These are phyloP conservation scores for Beta corolliflora DNA, from an alignment of 179 eudicot species.

Conservation along the genomic window DNA sequence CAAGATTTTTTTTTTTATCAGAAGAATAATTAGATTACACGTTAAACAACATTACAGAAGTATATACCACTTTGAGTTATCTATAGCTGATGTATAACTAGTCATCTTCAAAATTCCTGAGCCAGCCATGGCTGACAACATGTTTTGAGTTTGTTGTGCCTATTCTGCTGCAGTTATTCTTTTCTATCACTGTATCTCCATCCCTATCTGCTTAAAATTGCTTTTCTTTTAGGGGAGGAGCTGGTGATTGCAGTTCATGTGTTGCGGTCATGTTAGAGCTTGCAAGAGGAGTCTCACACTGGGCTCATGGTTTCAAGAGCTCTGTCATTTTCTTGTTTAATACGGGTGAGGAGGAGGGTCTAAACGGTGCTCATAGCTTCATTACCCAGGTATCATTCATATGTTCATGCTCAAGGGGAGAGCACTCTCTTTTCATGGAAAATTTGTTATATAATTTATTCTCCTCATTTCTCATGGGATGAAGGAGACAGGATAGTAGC, in stretches of 20 bases:
- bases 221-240: slow-evolving; percentile 73
- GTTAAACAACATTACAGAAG: neutral
- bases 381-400: slow-evolving; percentile 72
- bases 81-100: neutral
- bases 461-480: neutral
- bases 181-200: neutral
- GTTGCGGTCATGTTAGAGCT: slow-evolving; percentile 96
- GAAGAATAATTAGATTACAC: neutral
- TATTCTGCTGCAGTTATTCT: neutral
- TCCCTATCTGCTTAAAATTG: slow-evolving; percentile 5
- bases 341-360: slow-evolving; percentile 97
- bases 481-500: neutral
- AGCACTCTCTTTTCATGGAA: slow-evolving; percentile 1
- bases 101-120: neutral
- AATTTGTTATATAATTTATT: neutral
- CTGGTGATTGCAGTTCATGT: slow-evolving; percentile 99
- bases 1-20: neutral
- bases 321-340: slow-evolving; percentile 88
- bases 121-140: neutral
- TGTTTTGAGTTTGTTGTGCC: neutral
- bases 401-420: slow-evolving; percentile 1
- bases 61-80: neutral
- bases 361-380: slow-evolving; percentile 97
- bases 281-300: slow-evolving; percentile 89
- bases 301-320: slow-evolving; percentile 94